Evolutionary conservation across 768 basidiomycete genomes (phyloP).

Genomic region (Fomitopsis serialis): DNA sequence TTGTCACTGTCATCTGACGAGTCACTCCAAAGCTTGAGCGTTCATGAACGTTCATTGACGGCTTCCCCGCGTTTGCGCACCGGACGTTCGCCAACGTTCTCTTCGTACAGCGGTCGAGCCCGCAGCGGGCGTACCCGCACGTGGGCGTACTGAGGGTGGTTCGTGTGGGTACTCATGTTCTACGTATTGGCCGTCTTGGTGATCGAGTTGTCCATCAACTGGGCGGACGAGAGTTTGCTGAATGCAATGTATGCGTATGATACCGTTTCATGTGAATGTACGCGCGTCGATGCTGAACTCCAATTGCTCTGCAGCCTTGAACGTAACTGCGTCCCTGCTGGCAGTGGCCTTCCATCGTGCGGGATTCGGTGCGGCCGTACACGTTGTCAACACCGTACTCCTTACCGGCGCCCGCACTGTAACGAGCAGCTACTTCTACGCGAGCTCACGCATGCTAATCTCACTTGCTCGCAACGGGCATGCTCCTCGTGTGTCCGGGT

Average conservation of each 20-base stretch:
- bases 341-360: conserved; percentile 61
- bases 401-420: conserved; percentile 62
- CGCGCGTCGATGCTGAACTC: no score
- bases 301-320: conserved; percentile 31
- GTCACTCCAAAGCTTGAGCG: no score
- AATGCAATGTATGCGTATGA: conserved; percentile 38
- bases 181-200: conserved; percentile 60
- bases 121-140: no score
- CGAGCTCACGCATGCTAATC: conserved; percentile 54
- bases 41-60: conserved; percentile 53
- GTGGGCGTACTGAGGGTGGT: conserved; percentile 56
- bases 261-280: not conserved
- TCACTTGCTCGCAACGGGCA: conserved; percentile 61
- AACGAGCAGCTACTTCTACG: conserved; percentile 63
- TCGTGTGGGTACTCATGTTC: conserved; percentile 60
- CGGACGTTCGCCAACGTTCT: conserved; percentile 66
- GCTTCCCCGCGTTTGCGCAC: conserved; percentile 47
- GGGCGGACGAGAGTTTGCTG: conserved; percentile 47
- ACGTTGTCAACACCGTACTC: conserved; percentile 63
- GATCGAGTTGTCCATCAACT: conserved; percentile 63
- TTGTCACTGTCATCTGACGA: no score
- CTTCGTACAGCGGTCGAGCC: conserved; percentile 63
- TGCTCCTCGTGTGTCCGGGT: conserved; percentile 60
- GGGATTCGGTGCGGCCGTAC: conserved; percentile 54
- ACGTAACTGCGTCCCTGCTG: conserved; percentile 54